phyloP scores from a whole-genome alignment of 495 filamentous ascomycete genomes.

The Delitschia confertaspora region DNA sequence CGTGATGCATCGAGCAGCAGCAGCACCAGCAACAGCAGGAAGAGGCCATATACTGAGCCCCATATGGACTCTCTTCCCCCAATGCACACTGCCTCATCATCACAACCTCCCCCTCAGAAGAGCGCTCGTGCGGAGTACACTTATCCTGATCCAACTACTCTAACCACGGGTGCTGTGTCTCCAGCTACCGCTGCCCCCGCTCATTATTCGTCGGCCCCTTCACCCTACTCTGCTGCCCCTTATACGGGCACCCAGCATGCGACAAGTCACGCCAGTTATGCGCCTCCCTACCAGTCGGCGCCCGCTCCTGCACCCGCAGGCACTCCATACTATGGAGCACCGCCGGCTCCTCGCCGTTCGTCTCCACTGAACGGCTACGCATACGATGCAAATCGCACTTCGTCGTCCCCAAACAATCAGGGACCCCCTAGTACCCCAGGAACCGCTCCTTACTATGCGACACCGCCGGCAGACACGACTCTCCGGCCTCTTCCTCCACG shows the following conservation, averaged over 20 bases:
- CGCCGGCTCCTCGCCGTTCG: constrained; percentile 27
- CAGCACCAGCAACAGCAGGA: constrained; percentile 29
- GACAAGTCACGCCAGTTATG: no score
- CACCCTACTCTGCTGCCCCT: no score
- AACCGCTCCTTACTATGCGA: constrained; percentile 8
- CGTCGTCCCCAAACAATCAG: constrained; percentile 33
- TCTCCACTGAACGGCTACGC: constrained; percentile 32
- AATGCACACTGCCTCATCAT: constrained; percentile 31
- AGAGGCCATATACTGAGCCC: constrained; percentile 33
- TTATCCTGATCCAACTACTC: constrained; percentile 33
- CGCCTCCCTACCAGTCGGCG: no score
- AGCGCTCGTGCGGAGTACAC: constrained; percentile 24
- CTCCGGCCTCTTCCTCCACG: constrained; percentile 19
- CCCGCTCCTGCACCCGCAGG: constrained; percentile 18
- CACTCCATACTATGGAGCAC: constrained; percentile 30
- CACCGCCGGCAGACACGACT: constrained; percentile 6
- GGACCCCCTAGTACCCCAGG: constrained; percentile 27
- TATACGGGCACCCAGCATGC: no score
- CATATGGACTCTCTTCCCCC: constrained; percentile 37
- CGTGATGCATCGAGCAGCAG: constrained; percentile 21
- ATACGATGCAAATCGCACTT: constrained; percentile 31
- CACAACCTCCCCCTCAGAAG: constrained; percentile 23
- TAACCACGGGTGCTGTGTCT: constrained; percentile 34
- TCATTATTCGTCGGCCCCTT: constrained; percentile 30
- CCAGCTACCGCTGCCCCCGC: constrained; percentile 31